phyloP scores from a whole-genome alignment of 192 early-diverging fungal species.

The Entrophospora sp. region DNA sequence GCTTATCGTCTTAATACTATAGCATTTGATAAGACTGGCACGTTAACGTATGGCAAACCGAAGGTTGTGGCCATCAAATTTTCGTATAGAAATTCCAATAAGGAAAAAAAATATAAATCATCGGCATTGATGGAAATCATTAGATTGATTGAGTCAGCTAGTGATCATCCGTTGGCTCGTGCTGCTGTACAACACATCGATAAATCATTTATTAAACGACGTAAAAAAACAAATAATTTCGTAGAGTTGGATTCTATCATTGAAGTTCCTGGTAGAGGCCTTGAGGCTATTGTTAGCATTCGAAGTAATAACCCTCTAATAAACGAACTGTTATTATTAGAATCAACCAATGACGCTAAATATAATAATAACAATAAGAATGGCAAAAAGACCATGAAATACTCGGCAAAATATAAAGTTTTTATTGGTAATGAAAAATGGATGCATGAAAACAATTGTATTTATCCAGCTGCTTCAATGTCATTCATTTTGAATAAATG shows the following conservation, averaged over 20 bases:
- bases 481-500: no score
- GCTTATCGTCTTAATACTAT: constrained; percentile 51
- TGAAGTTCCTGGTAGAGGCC: constrained; percentile 50
- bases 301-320: no score
- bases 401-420: constrained; percentile 16
- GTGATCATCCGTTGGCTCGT: constrained; percentile 64
- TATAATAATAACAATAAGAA: no score
- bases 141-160: constrained; percentile 40
- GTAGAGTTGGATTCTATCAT: neutral
- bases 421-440: constrained; percentile 56
- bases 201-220: neutral
- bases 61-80: constrained; percentile 37
- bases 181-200: constrained; percentile 37
- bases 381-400: no score
- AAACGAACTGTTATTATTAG: no score
- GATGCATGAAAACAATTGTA: constrained; percentile 50
- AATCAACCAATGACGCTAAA: no score
- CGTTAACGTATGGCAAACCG: constrained; percentile 64
- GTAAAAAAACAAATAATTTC: constrained; percentile 14
- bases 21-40: constrained; percentile 83
- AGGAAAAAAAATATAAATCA: constrained; percentile 1
- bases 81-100: neutral
- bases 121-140: constrained; percentile 29
- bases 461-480: constrained; percentile 27
- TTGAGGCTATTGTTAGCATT: constrained; percentile 37